These are phyloP conservation scores for Sonneratia alba DNA, from an alignment of 345 rosid species.

Conservation along the genomic window DNA sequence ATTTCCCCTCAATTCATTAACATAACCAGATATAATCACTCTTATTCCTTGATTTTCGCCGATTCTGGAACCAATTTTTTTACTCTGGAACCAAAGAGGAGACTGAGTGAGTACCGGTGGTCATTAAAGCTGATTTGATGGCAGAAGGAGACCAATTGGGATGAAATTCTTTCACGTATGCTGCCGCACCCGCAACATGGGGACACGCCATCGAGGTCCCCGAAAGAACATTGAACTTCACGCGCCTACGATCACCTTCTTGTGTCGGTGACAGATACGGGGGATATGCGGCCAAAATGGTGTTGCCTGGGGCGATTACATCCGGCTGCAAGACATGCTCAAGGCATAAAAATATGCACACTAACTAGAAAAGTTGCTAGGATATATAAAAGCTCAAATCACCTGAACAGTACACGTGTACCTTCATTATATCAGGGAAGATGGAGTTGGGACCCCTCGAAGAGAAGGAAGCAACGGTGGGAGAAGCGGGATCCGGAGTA, in stretches of 20 bases:
- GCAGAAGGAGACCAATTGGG: slow-evolving; percentile 17
- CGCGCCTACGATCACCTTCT: background rate
- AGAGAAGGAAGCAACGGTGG: slow-evolving; percentile 28
- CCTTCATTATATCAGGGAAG: slow-evolving; percentile 23
- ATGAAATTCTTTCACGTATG: slow-evolving; percentile 19
- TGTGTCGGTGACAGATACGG: background rate
- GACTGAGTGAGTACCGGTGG: slow-evolving; percentile 12
- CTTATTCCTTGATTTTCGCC: too few relatives aligned
- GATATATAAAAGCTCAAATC: background rate
- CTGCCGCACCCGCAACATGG: slow-evolving; percentile 24
- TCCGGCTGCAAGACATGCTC: background rate
- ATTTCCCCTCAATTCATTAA: too few relatives aligned
- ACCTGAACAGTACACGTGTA: background rate
- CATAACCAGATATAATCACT: background rate
- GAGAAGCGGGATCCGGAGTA: slow-evolving; percentile 21
- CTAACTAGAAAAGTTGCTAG: background rate
- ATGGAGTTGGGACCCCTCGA: slow-evolving; percentile 30
- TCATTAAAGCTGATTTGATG: slow-evolving; percentile 35
- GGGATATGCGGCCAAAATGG: background rate
- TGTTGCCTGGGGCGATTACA: background rate
- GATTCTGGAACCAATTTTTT: too few relatives aligned
- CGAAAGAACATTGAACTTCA: background rate
- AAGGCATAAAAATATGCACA: background rate
- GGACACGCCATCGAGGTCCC: slow-evolving; percentile 10
- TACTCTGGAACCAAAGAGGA: background rate